Percentiles rank a stretch among this genome's conserved stretches.
phyloP scores from a whole-genome alignment of 192 early-diverging fungal genomes.

The Coemansia sp. region DNA sequence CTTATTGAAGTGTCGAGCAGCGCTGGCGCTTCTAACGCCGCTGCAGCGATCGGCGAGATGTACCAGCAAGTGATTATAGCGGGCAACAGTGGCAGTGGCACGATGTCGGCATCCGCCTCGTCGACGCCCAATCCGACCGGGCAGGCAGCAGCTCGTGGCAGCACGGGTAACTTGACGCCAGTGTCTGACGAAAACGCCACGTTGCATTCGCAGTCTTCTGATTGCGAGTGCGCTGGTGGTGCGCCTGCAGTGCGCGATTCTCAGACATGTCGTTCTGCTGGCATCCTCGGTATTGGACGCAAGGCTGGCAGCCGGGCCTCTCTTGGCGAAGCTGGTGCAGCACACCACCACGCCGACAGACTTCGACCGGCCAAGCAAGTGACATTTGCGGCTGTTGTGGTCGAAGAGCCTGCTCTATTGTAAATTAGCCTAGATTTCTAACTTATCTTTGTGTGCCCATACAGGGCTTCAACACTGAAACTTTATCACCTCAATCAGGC shows the following conservation, averaged over 20 bases:
- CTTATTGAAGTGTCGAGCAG: conserved; percentile 30
- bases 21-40: neutral
- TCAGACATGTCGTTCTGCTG: neutral
- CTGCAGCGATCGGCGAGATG: conserved; percentile 26
- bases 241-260: conserved; percentile 10
- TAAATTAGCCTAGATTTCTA: neutral
- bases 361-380: conserved; percentile 44
- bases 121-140: conserved; percentile 27
- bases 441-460: neutral
- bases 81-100: conserved; percentile 11
- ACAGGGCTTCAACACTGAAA: neutral
- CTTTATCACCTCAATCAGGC: conserved; percentile 1
- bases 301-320: conserved; percentile 5
- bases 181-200: conserved; percentile 38
- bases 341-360: neutral
- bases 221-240: conserved; percentile 17
- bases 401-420: neutral
- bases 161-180: conserved; percentile 41
- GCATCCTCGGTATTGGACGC: conserved; percentile 20
- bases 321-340: conserved; percentile 1
- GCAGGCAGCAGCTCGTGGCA: conserved; percentile 2
- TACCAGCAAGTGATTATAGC: conserved; percentile 30
- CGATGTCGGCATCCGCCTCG: conserved; percentile 9
- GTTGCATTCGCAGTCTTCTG: conserved; percentile 32
- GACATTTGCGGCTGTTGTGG: conserved; percentile 33